Evolutionary conservation across 1,139 yeast species (phyloP).

Genomic region (Candida sp.): DNA sequence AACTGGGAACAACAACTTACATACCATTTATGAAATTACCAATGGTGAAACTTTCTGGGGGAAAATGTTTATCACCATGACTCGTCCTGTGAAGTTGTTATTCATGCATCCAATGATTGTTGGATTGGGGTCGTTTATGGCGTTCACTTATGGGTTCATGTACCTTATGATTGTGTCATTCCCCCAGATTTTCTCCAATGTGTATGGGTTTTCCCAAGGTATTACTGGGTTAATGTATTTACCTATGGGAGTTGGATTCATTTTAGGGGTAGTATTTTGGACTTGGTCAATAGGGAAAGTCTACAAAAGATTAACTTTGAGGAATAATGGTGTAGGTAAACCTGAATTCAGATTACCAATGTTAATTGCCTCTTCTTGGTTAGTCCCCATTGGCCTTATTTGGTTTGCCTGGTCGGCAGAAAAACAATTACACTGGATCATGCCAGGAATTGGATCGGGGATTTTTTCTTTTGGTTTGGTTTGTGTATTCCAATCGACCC

Average conservation of each 20-base stretch:
- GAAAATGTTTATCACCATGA: slow-evolving; percentile 38
- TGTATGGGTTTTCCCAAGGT: slow-evolving; percentile 39
- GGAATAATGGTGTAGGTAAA: slow-evolving; percentile 27
- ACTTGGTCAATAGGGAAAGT: slow-evolving; percentile 20
- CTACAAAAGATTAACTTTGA: slow-evolving; percentile 16
- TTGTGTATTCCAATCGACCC: slow-evolving; percentile 43
- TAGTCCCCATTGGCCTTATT: slow-evolving; percentile 34
- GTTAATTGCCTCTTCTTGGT: slow-evolving; percentile 30
- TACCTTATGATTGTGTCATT: slow-evolving; percentile 63
- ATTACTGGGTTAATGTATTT: slow-evolving; percentile 49
- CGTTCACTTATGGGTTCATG: slow-evolving; percentile 55
- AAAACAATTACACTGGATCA: slow-evolving; percentile 36
- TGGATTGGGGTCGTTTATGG: slow-evolving; percentile 59
- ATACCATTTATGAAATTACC: slow-evolving; percentile 45
- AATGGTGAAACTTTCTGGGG: slow-evolving; percentile 20
- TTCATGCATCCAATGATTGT: slow-evolving; percentile 61
- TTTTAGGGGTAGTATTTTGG: slow-evolving; percentile 18
- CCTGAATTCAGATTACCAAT: slow-evolving; percentile 39
- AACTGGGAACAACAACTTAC: slow-evolving; percentile 49
- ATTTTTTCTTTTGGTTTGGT: slow-evolving; percentile 43
- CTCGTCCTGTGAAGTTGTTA: slow-evolving; percentile 53
- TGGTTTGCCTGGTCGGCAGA: slow-evolving; percentile 42
- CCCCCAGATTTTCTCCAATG: slow-evolving; percentile 50
- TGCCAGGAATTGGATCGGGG: slow-evolving; percentile 35
- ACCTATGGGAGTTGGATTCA: slow-evolving; percentile 50